These are phyloP conservation scores for Neopestalotiopsis clavispora DNA, from an alignment of 2,329 filamentous ascomycete genomes.

Conservation along the genomic window DNA sequence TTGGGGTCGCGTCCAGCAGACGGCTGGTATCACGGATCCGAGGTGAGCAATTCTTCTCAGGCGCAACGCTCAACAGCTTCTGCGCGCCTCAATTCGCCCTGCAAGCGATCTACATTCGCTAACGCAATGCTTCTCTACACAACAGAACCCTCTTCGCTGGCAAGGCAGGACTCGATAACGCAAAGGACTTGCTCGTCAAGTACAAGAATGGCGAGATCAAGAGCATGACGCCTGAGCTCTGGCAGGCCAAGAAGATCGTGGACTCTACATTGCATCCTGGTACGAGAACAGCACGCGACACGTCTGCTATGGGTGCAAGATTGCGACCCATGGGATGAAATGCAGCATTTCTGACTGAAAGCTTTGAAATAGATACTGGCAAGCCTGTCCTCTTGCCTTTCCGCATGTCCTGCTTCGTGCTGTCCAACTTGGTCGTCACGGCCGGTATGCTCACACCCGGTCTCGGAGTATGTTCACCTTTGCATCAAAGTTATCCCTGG, in stretches of 20 bases:
- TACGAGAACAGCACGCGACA: slow-evolving; percentile 46
- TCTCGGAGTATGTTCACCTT: slow-evolving; percentile 63
- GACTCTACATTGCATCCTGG: slow-evolving; percentile 96
- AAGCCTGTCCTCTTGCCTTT: slow-evolving; percentile 92
- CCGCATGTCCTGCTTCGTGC: slow-evolving; percentile 94
- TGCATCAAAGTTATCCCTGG: neutral
- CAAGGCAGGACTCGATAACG: slow-evolving; percentile 77
- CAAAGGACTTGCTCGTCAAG: slow-evolving; percentile 78
- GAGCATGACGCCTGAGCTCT: slow-evolving; percentile 87
- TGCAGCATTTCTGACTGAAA: slow-evolving; percentile 11
- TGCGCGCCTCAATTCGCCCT: neutral
- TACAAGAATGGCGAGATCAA: slow-evolving; percentile 86
- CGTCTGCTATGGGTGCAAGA: neutral
- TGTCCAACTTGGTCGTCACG: slow-evolving; percentile 93
- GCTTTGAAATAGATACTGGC: slow-evolving; percentile 73
- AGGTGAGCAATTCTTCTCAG: slow-evolving; percentile 68
- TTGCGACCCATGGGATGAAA: neutral
- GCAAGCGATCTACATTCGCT: neutral
- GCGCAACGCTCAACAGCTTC: neutral
- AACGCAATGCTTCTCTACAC: neutral
- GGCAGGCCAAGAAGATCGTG: slow-evolving; percentile 95
- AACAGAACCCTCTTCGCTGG: slow-evolving; percentile 85
- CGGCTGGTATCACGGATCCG: slow-evolving; percentile 88
- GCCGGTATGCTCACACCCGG: slow-evolving; percentile 96
- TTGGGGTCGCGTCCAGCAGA: slow-evolving; percentile 91